Conservation (phyloP, 225 moss, liverwort and hornwort species). For the Takakia lepidozioides region DNA sequence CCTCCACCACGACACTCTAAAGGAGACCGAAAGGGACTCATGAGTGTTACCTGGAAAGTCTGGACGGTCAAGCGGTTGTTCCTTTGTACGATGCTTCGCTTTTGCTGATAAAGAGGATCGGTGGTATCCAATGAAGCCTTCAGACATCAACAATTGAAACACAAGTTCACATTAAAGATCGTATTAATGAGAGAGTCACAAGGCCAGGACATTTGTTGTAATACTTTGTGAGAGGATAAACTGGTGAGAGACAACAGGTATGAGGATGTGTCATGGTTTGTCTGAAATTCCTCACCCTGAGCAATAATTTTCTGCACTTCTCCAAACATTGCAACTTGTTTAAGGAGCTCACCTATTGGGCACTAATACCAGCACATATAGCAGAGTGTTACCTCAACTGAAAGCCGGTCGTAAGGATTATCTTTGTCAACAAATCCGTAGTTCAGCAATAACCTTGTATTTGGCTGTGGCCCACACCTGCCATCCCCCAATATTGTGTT, state of each 20-base stretch:
- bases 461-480: slow-evolving; percentile 99
- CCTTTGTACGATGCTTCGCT: slow-evolving; percentile 82
- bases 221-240: too few species aligned
- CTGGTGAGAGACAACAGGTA: neutral
- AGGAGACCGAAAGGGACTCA: too few species aligned
- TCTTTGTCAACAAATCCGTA: slow-evolving; percentile 98
- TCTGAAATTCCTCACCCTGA: too few species aligned
- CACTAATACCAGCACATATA: neutral
- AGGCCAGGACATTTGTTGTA: too few species aligned
- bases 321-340: too few species aligned
- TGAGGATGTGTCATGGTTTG: neutral
- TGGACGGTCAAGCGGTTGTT: slow-evolving; percentile 82
- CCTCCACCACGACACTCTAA: too few species aligned
- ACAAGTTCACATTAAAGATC: too few species aligned
- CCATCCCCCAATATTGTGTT: slow-evolving; percentile 7
- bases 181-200: too few species aligned
- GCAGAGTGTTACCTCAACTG: slow-evolving; percentile 58
- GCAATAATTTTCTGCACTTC: too few species aligned
- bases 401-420: slow-evolving; percentile 86
- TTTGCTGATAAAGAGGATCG: slow-evolving; percentile 95
- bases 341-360: too few species aligned
- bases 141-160: neutral
- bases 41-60: slow-evolving; percentile 91
- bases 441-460: slow-evolving; percentile 85
- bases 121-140: slow-evolving; percentile 78